Evolutionary conservation across 129 eudicot species (phyloP), one percentile per base, ranked within the genome.

Genomic region (Artemisia annua): DNA sequence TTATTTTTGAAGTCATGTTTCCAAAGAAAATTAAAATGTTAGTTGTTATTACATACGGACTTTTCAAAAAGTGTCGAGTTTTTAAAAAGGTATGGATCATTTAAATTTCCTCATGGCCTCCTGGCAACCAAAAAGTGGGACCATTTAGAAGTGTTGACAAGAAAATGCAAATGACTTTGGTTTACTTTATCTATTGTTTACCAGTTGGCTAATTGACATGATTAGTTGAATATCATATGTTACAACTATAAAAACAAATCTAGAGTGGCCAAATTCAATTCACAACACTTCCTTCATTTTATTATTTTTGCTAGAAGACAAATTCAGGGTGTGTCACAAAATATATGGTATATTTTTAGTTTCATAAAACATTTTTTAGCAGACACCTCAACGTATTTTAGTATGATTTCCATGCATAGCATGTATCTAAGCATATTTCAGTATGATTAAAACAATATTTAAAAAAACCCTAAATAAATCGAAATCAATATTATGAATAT

Each of bases 51-150:
- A n/a, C n/a, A n/a, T n/a, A n/a, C n/a, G n/a, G n/a, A n/a, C n/a
- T n/a, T n/a, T n/a, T n/a, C n/a, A n/a, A n/a, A 70, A 70, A 53
- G 24, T 19, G 69, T 52, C 46, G 67, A 64, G 56, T 10, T 74
- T 75, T 48, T 43, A 16, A 49, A 72, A 63, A 60, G 66, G 56
- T 71, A 48, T 18, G 63, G 24, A 73, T 72, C 55, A 67, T 57
- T 57, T 54, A 24, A 39, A 50, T 59, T 75, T 63, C 67, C 39
- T 79, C 78, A 73, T 76, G 76, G 80, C 77, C 76, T 80, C 63
- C 86, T 86, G 85, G 81, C 87, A 83, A 80, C 80, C 89, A 89
- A 70, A 26, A 72, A 65, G 70, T 69, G 92, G 95, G 88, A 67
- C 88, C 90, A 75, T 54, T 52, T 60, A 59, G 63, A 49, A 69